phyloP scores from a whole-genome alignment of 805 yeast species.

The Nakazawaea wyomingensis region DNA sequence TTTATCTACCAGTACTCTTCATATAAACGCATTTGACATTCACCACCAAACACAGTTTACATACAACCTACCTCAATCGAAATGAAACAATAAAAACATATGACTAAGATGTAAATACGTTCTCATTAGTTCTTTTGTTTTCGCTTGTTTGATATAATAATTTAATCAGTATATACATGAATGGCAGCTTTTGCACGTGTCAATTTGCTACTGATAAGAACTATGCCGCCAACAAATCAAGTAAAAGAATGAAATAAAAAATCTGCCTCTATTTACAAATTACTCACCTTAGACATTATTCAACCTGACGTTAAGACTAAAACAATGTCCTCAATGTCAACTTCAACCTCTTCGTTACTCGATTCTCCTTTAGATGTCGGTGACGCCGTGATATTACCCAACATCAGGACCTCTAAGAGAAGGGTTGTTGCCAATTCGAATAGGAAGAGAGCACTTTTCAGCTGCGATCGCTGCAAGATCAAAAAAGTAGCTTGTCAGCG shows the following conservation, averaged over 20 bases:
- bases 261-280: no score
- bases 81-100: no score
- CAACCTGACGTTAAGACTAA: neutral
- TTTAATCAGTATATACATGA: no score
- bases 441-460: conserved; percentile 17
- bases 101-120: no score
- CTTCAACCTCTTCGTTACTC: neutral
- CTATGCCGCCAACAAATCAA: no score
- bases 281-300: neutral
- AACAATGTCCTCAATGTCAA: neutral
- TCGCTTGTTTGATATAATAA: no score
- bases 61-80: no score
- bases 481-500: conserved; percentile 15
- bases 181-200: no score
- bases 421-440: conserved; percentile 9
- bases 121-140: no score
- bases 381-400: conserved; percentile 8
- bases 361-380: neutral
- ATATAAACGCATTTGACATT: no score
- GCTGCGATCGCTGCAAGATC: conserved; percentile 16
- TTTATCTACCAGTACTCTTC: no score
- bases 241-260: neutral
- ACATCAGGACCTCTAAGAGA: conserved; percentile 11
- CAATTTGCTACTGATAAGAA: neutral
- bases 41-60: no score